phyloP scores from a whole-genome alignment of 768 basidiomycete genomes.

The Rhodotorula taiwanensis region DNA sequence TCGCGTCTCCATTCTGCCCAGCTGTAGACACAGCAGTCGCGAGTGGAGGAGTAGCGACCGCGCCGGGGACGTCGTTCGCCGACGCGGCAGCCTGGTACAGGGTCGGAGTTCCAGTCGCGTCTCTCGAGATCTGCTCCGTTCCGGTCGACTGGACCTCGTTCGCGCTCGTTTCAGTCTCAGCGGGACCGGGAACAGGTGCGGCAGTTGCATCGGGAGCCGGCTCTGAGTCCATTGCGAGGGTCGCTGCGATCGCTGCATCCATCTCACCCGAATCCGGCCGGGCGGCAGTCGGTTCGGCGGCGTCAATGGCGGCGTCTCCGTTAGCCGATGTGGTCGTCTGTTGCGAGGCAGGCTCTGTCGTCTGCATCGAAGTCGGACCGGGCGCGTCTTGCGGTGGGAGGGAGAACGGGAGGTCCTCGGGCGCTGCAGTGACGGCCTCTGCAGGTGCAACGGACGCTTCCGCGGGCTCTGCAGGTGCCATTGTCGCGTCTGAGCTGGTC shows the following conservation, averaged over 20 bases:
- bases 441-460: not conserved
- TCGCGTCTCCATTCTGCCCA: too few relatives aligned
- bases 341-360: too few relatives aligned
- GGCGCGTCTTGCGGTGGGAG: too few relatives aligned
- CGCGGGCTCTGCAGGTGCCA: not conserved
- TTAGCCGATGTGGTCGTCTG: not conserved
- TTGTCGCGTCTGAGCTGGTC: not conserved
- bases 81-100: slow-evolving; percentile 16
- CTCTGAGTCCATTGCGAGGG: slow-evolving; percentile 17
- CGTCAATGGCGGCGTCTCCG: not conserved
- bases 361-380: too few relatives aligned
- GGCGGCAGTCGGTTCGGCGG: too few relatives aligned
- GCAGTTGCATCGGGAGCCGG: not conserved
- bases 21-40: not conserved
- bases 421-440: too few relatives aligned
- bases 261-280: not conserved
- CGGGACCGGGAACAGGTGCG: not conserved
- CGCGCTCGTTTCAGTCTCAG: not conserved
- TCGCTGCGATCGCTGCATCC: slow-evolving; percentile 24
- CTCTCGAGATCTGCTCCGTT: slow-evolving; percentile 1
- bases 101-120: slow-evolving; percentile 16
- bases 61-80: slow-evolving; percentile 13
- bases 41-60: slow-evolving; percentile 11
- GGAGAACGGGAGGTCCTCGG: too few relatives aligned
- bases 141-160: not conserved